A percentile compares a stretch with the other conserved stretches of the same genome.
Evolutionary conservation across 2,329 filamentous ascomycete species (phyloP).

Genomic region (Epichloe bromicola): DNA sequence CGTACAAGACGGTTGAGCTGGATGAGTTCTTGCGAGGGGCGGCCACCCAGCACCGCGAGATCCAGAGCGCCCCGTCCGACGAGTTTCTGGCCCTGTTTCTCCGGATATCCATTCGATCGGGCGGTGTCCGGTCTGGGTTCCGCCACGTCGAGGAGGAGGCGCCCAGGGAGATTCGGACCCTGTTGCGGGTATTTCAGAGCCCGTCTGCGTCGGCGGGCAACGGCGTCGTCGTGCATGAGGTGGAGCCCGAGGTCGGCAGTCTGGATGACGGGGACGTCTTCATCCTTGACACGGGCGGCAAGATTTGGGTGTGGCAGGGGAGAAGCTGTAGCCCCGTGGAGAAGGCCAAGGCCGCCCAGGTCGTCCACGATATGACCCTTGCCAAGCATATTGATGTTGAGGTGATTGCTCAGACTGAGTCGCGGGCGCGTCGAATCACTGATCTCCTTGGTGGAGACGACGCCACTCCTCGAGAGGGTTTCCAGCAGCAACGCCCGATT

Average conservation of each 20-base stretch:
- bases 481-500: slow-evolving; percentile 30
- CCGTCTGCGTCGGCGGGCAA: slow-evolving; percentile 25
- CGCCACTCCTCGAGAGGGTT: slow-evolving; percentile 23
- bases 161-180: slow-evolving; percentile 27
- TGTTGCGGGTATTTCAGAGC: slow-evolving; percentile 50
- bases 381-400: slow-evolving; percentile 54
- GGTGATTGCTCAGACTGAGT: slow-evolving; percentile 49
- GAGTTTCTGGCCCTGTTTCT: slow-evolving; percentile 50
- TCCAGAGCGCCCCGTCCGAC: slow-evolving; percentile 44
- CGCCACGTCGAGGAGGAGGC: slow-evolving; percentile 42
- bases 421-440: slow-evolving; percentile 40
- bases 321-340: slow-evolving; percentile 53
- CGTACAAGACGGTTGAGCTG: slow-evolving; percentile 59
- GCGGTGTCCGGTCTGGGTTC: slow-evolving; percentile 51
- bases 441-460: slow-evolving; percentile 39
- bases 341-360: slow-evolving; percentile 53
- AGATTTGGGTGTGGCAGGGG: slow-evolving; percentile 61
- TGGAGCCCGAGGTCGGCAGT: slow-evolving; percentile 46
- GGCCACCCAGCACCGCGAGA: slow-evolving; percentile 52
- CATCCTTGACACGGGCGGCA: slow-evolving; percentile 46
- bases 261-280: slow-evolving; percentile 56
- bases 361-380: slow-evolving; percentile 50
- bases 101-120: slow-evolving; percentile 43
- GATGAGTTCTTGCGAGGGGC: slow-evolving; percentile 49
- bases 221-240: slow-evolving; percentile 48